Evolutionary conservation across 768 basidiomycete genomes (phyloP).

Genomic region (Collybiopsis luxurians): DNA sequence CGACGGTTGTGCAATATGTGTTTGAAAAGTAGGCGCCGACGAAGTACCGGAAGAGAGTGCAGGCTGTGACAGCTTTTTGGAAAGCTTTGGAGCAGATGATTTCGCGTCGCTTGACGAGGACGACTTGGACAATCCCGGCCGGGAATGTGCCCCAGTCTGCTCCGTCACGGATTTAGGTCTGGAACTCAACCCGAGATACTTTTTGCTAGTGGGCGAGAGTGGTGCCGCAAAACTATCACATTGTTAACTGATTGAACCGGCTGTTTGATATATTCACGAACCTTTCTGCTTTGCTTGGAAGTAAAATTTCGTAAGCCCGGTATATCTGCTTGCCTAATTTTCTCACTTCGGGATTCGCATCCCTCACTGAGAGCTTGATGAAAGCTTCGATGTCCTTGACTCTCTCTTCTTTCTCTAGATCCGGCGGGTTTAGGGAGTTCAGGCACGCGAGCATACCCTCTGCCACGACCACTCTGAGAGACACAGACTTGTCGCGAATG

Average conservation of each 20-base stretch:
- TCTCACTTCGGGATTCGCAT: slow-evolving; percentile 75
- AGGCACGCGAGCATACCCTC: slow-evolving; percentile 66
- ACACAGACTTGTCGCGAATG: slow-evolving; percentile 66
- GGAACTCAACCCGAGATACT: slow-evolving; percentile 57
- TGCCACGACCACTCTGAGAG: slow-evolving; percentile 60
- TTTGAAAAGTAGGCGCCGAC: background rate
- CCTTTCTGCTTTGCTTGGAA: slow-evolving; percentile 69
- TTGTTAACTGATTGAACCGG: background rate
- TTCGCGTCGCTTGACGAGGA: background rate
- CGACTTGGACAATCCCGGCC: background rate
- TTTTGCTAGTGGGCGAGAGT: slow-evolving; percentile 72
- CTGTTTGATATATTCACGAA: slow-evolving; percentile 21
- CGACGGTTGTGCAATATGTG: background rate
- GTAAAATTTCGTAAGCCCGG: slow-evolving; percentile 68
- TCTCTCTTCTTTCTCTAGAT: slow-evolving; percentile 66
- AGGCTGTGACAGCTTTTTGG: background rate
- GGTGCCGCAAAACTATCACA: slow-evolving; percentile 65
- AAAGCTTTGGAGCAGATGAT: background rate
- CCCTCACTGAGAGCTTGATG: slow-evolving; percentile 64
- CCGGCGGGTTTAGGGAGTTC: slow-evolving; percentile 76
- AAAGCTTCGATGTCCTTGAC: slow-evolving; percentile 67
- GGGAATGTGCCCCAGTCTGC: background rate
- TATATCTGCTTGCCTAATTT: slow-evolving; percentile 69
- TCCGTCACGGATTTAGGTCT: slow-evolving; percentile 20
- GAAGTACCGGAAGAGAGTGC: background rate